phyloP scores from a whole-genome alignment of 2,329 filamentous ascomycete genomes.

The Aspergillus ustus region DNA sequence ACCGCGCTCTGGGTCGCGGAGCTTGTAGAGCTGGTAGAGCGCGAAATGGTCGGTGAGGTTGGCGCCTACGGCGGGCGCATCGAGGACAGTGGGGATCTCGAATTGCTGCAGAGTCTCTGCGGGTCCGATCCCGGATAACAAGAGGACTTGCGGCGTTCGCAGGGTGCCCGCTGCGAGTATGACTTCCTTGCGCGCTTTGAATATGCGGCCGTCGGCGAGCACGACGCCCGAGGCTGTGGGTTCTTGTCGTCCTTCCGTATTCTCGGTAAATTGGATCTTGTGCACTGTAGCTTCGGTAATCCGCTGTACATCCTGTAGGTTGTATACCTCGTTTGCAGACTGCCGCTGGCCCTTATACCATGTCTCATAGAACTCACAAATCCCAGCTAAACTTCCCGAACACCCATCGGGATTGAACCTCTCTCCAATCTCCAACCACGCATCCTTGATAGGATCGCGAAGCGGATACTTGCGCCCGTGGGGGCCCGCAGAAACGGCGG shows the following conservation, averaged over 20 bases:
- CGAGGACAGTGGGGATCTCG: not conserved
- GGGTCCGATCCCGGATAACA: conserved; percentile 64
- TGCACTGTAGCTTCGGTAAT: not conserved
- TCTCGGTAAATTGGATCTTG: not conserved
- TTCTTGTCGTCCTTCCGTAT: not conserved
- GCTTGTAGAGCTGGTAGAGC: conserved; percentile 13
- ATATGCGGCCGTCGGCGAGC: not conserved
- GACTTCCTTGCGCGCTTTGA: conserved; percentile 50
- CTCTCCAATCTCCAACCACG: not conserved
- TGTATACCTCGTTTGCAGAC: not conserved
- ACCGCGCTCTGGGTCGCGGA: conserved; percentile 7
- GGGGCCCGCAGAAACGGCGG: not conserved
- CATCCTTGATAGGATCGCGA: not conserved
- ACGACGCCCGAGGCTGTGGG: not conserved
- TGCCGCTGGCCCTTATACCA: not conserved
- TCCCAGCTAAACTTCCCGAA: not conserved
- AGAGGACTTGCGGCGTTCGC: conserved; percentile 62
- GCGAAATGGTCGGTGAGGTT: conserved; percentile 16
- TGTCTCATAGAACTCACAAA: not conserved
- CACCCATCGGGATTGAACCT: not conserved
- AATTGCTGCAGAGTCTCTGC: not conserved
- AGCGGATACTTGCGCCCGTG: not conserved
- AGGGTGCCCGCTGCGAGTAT: conserved; percentile 64
- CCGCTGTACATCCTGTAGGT: not conserved
- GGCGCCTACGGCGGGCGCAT: conserved; percentile 14